Conservation (phyloP, 352 stramenopile species). For the Lagenidium giganteum region DNA sequence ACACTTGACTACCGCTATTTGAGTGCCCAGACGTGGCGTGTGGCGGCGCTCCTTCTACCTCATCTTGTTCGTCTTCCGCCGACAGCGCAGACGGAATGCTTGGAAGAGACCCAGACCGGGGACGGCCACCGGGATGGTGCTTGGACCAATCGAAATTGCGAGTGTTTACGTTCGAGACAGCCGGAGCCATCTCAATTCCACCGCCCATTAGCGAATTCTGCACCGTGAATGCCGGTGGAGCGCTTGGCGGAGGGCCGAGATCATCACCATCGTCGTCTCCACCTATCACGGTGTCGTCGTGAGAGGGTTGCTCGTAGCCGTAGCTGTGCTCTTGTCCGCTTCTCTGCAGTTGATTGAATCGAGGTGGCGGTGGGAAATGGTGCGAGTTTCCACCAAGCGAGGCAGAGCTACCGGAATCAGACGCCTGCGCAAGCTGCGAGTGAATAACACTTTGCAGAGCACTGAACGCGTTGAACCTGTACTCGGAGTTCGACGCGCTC, state of each 20-base stretch:
- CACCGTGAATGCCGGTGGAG: constrained; percentile 52
- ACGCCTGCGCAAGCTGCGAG: constrained; percentile 19
- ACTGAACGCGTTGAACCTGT: constrained; percentile 55
- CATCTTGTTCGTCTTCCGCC: background rate
- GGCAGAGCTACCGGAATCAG: background rate
- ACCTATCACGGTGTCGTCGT: background rate
- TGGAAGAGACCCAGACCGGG: constrained; percentile 31
- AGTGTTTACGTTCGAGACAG: constrained; percentile 70
- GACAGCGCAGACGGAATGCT: constrained; percentile 17
- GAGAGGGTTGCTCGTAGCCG: no score
- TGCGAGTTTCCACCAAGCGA: background rate
- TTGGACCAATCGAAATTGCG: constrained; percentile 80
- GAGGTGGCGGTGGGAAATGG: constrained; percentile 10
- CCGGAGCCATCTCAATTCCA: constrained; percentile 71
- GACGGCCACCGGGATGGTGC: constrained; percentile 21
- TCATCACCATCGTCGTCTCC: constrained; percentile 22
- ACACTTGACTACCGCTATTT: constrained; percentile 10
- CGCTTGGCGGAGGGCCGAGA: constrained; percentile 53
- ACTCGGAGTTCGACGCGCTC: no score
- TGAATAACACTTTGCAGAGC: constrained; percentile 57
- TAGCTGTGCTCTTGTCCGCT: no score
- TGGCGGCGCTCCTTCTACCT: constrained; percentile 1
- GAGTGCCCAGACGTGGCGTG: background rate
- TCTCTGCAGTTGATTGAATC: no score
- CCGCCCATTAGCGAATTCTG: constrained; percentile 82